These are phyloP conservation scores for Gracilaria caudata DNA, from an alignment of 23 red algal species.

Conservation along the genomic window DNA sequence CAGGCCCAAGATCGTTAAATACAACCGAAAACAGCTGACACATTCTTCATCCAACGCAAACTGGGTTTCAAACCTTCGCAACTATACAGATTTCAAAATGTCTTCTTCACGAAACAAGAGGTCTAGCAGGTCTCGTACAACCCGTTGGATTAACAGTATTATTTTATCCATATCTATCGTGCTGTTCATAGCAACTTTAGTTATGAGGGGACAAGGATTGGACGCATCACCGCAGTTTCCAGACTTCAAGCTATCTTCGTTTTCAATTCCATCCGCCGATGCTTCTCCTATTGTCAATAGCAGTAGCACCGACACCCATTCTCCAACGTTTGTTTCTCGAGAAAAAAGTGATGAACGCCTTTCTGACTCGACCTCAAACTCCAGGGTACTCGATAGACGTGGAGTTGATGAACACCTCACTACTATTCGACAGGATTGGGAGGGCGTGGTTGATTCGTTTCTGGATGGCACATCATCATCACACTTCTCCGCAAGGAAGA, in stretches of 20 bases:
- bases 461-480: conserved; percentile 7
- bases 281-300: neutral
- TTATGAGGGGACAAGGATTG: neutral
- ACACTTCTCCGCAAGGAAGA: conserved; percentile 29
- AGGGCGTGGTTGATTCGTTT: conserved; percentile 25
- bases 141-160: neutral
- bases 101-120: neutral
- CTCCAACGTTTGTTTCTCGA: neutral
- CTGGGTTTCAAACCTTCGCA: neutral
- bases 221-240: neutral
- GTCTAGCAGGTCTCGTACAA: neutral
- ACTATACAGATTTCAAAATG: neutral
- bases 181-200: conserved; percentile 1
- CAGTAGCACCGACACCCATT: neutral
- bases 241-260: neutral
- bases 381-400: conserved; percentile 11
- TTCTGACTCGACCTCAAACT: neutral
- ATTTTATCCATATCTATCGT: neutral
- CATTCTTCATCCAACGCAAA: neutral
- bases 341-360: neutral
- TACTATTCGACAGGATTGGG: conserved; percentile 54
- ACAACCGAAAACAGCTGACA: neutral
- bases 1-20: neutral
- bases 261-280: neutral
- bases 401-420: conserved; percentile 50